These are phyloP conservation scores for Rosa lucieae DNA, from an alignment of 306 rosid genomes.

Conservation along the genomic window DNA sequence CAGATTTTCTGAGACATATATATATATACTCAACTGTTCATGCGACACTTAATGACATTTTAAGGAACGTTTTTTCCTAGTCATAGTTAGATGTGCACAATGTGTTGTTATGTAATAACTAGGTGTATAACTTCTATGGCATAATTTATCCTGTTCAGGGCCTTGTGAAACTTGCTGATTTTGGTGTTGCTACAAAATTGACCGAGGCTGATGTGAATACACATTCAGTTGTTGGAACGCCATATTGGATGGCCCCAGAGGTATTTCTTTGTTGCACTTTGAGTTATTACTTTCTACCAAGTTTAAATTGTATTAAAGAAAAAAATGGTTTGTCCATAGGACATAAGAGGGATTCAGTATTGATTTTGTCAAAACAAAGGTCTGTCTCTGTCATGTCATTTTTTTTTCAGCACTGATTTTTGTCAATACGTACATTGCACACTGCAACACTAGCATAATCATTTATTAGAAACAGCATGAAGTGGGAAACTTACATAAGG, in stretches of 20 bases:
- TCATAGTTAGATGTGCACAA: neutral
- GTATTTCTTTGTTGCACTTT: slow-evolving; percentile 34
- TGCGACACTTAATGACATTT: neutral
- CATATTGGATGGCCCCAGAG: slow-evolving; percentile 99
- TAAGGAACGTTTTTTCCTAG: neutral
- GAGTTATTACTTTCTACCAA: neutral
- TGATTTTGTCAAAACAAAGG: neutral
- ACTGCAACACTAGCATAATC: neutral
- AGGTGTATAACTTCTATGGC: neutral
- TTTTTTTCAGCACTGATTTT: neutral
- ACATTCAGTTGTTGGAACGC: slow-evolving; percentile 99
- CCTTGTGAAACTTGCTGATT: slow-evolving; percentile 99
- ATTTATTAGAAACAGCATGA: neutral
- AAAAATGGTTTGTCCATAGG: neutral
- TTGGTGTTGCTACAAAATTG: slow-evolving; percentile 96
- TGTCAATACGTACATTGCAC: neutral
- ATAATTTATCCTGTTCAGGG: slow-evolving; percentile 55
- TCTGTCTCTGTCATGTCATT: neutral
- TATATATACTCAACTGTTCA: neutral
- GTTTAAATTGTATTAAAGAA: neutral
- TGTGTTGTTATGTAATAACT: neutral
- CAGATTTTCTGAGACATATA: neutral
- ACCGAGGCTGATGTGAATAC: slow-evolving; percentile 99
- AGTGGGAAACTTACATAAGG: neutral
- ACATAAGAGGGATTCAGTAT: neutral